phyloP scores from a whole-genome alignment of 164 flowering plant species.

The Magnolia sinica region DNA sequence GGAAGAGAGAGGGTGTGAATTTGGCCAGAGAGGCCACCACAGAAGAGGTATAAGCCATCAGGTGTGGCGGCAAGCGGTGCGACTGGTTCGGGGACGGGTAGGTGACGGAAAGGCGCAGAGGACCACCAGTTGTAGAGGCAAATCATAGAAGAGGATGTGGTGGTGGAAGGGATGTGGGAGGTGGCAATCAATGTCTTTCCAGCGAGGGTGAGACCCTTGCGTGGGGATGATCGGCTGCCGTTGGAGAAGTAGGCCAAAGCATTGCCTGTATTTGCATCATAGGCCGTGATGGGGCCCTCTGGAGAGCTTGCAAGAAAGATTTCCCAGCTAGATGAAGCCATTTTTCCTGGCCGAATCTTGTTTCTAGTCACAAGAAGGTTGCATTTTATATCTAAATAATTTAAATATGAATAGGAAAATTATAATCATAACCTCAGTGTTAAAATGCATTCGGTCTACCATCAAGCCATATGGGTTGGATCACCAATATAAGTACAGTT shows the following conservation, averaged over 20 bases:
- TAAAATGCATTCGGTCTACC: too few species aligned
- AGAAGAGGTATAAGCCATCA: conserved; percentile 43
- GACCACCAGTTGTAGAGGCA: conserved; percentile 28
- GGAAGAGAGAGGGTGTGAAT: conserved; percentile 34
- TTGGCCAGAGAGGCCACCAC: conserved; percentile 49
- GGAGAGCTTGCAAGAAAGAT: conserved; percentile 37
- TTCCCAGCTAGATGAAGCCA: conserved; percentile 20
- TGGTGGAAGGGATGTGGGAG: conserved; percentile 32
- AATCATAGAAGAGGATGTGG: conserved; percentile 11
- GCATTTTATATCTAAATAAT: too few species aligned
- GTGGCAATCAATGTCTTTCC: conserved; percentile 37
- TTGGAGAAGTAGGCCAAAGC: conserved; percentile 18
- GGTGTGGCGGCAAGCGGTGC: conserved; percentile 39
- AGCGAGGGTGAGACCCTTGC: conserved; percentile 34
- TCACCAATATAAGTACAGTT: too few species aligned
- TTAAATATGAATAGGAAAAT: too few species aligned
- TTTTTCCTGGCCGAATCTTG: neutral
- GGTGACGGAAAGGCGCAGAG: conserved; percentile 16
- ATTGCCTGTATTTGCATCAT: conserved; percentile 14
- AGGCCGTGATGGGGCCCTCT: conserved; percentile 20
- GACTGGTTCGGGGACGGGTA: conserved; percentile 50
- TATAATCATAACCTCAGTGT: too few species aligned
- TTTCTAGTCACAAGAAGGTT: neutral
- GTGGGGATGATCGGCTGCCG: conserved; percentile 19
- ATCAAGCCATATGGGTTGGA: too few species aligned